Evolutionary conservation across 73 alveolate species (phyloP), one percentile per base, ranked within the genome.

Genomic region (Blepharisma stoltei): DNA sequence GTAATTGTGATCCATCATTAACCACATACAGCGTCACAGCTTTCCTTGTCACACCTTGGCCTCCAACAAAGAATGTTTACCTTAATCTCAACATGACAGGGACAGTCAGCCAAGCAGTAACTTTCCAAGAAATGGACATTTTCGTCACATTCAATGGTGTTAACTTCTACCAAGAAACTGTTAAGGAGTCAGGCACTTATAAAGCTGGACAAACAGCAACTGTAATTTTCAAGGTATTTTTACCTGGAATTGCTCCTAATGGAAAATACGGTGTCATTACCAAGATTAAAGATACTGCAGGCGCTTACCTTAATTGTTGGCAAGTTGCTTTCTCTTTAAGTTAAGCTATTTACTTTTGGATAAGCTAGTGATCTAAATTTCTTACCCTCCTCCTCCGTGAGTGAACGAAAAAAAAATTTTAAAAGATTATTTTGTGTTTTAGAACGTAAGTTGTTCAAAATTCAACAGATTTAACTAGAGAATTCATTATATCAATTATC

Each of bases 41-140:
- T 18, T 60, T 60, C 45, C 46, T 14, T 60, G 73, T 60, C 18
- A n/a, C 38, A 25, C 73, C 73, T 60, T 60, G 73, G 73, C 73
- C 73, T 60, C 73, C 73, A 60, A 25, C 45, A 38, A 20, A n/a
- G 46, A 60, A 60, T 38, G 23, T 14, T 25, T 14, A 25, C 23
- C 73, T 60, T 25, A 38, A n/a, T 25, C 18, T 60, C 18, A 60
- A 60, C 73, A 60, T 60, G 48, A 60, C 73, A 20, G 73, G 73
- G 18, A 25, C 73, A 14, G 14, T 60, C 23, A 60, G 5, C 46
- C 37, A 38, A 9, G 45, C 14, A 1, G 2, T 25, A 8, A 14
- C 14, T 60, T n/a, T 60, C 45, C 38, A 60, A 14, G n/a, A 18
- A 14, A 8, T 60, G 14, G 49, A 14, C 18, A 25, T 60, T 60